Evolutionary conservation across 1,139 yeast genomes (phyloP).

Genomic region (Kodamaea anthophila): DNA sequence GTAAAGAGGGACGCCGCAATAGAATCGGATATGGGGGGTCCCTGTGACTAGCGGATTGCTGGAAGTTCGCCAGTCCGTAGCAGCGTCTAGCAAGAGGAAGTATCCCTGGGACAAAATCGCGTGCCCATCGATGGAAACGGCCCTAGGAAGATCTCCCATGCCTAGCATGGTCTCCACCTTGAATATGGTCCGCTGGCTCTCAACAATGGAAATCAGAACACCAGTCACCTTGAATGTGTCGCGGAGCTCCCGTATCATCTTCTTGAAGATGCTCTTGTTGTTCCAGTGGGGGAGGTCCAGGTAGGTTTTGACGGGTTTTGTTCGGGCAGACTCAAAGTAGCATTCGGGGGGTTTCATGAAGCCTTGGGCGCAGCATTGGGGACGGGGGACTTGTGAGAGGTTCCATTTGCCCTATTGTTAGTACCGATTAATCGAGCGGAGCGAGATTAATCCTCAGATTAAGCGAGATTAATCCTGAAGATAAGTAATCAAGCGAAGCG

Average conservation of each 20-base stretch:
- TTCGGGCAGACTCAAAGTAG: constrained; percentile 38
- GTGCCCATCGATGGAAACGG: constrained; percentile 60
- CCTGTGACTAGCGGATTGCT: constrained; percentile 60
- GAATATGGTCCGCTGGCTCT: constrained; percentile 39
- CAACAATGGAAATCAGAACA: constrained; percentile 53
- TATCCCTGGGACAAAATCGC: constrained; percentile 51
- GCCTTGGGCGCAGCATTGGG: constrained; percentile 45
- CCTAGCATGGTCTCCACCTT: constrained; percentile 45
- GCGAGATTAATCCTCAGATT: no score
- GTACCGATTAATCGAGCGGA: constrained; percentile 8
- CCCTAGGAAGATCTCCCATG: constrained; percentile 45
- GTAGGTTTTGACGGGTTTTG: constrained; percentile 38
- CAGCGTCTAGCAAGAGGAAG: constrained; percentile 52
- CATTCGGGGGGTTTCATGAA: constrained; percentile 57
- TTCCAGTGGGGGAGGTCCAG: constrained; percentile 47
- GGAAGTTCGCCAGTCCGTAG: constrained; percentile 61
- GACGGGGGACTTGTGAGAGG: constrained; percentile 50
- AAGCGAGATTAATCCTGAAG: no score
- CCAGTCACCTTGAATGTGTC: constrained; percentile 42
- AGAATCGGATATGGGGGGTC: constrained; percentile 52
- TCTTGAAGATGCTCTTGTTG: constrained; percentile 33
- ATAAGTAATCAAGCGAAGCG: no score
- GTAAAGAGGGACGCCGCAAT: constrained; percentile 56
- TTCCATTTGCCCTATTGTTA: constrained; percentile 46
- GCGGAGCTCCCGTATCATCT: constrained; percentile 25